Percentiles rank a stretch among this genome's conserved stretches.
These are phyloP conservation scores for Aspergillus spinulosporus DNA, from an alignment of 2,329 filamentous ascomycete species.

Conservation along the genomic window DNA sequence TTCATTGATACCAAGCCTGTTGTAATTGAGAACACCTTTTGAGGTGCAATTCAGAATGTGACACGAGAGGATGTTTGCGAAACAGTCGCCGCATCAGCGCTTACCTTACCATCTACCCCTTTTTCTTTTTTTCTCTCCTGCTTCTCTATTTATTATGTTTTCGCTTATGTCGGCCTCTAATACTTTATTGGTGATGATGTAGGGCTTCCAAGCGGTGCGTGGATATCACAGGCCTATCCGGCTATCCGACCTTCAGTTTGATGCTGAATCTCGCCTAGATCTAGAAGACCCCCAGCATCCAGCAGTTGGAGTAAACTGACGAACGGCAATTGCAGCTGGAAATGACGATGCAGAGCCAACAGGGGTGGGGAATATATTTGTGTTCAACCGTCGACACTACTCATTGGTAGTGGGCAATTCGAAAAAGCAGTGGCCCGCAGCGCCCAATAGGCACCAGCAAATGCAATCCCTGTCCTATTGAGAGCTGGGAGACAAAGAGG, in stretches of 20 bases:
- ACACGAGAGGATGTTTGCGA: slow-evolving; percentile 18
- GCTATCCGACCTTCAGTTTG: slow-evolving; percentile 21
- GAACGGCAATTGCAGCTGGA: not conserved
- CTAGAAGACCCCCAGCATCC: slow-evolving; percentile 14
- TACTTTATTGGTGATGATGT: slow-evolving; percentile 31
- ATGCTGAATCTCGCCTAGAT: slow-evolving; percentile 23
- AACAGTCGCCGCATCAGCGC: not conserved
- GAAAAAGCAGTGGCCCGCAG: slow-evolving; percentile 4
- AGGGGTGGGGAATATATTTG: not conserved
- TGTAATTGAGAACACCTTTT: slow-evolving; percentile 28
- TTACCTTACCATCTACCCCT: slow-evolving; percentile 1
- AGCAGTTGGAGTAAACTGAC: slow-evolving; percentile 8
- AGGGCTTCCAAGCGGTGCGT: slow-evolving; percentile 33
- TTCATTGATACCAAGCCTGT: slow-evolving; percentile 31
- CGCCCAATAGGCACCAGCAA: slow-evolving; percentile 8
- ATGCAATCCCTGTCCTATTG: slow-evolving; percentile 6
- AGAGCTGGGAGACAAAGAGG: slow-evolving; percentile 1
- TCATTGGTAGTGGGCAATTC: not conserved
- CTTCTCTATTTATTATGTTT: not conserved
- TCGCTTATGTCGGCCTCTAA: slow-evolving; percentile 27
- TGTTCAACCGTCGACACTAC: slow-evolving; percentile 2
- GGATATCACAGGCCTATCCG: slow-evolving; percentile 29
- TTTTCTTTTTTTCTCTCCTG: not conserved
- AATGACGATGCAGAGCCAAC: slow-evolving; percentile 1
- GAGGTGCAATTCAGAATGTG: slow-evolving; percentile 19